Base-by-base conservation (phyloP, 495 filamentous ascomycete species). In the Bathelium albidoporum region DNA sequence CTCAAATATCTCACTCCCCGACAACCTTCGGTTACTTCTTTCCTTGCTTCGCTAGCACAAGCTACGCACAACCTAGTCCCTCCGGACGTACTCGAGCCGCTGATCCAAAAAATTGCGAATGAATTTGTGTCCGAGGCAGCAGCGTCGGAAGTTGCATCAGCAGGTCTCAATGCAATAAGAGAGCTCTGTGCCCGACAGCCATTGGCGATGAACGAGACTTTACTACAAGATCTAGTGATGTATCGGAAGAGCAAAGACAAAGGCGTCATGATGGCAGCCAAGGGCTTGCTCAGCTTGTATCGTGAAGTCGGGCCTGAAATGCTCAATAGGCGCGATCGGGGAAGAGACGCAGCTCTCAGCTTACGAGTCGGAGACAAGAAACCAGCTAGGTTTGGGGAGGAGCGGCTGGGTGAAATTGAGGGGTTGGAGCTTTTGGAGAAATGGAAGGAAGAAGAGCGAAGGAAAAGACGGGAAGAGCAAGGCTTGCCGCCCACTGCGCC, bases 241-340 rank as follows among this genome's bases (percentile, higher is more conserved):
- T 99, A 99, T 75, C 83, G 91, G 63, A 95, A 93, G 77, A 94
- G 89, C 72, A 97, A 97, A 70, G 95, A 99, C 71, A 97, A 97
- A 76, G 91, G 91, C 64, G 90, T 95, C 14, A 88, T 95, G 81
- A 97, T 99, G 93, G 95, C 93, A 18, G 90, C 91, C 14, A 89
- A 91, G 70, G 92, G 91, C 62, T 77, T 99, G 16, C 82, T 97
- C 59, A 87, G 88, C 66, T 81, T 99, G 1, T 99, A 91, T 75
- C 82, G 95, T 61, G 91, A 97, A 69, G 85, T 95, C 28, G 90
- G 87, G 31, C 88, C 95, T 0, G 87, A 92, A 63, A 87, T 97
- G 83, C 79, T 99, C 53, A 87, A 88, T 77, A 90, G 90, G 77
- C 84, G 90, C 66, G 92, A 95, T 71, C 82, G 95, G 63, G 95